Evolutionary conservation across 208 protist species (phyloP).

Genomic region (Leishmania major): DNA sequence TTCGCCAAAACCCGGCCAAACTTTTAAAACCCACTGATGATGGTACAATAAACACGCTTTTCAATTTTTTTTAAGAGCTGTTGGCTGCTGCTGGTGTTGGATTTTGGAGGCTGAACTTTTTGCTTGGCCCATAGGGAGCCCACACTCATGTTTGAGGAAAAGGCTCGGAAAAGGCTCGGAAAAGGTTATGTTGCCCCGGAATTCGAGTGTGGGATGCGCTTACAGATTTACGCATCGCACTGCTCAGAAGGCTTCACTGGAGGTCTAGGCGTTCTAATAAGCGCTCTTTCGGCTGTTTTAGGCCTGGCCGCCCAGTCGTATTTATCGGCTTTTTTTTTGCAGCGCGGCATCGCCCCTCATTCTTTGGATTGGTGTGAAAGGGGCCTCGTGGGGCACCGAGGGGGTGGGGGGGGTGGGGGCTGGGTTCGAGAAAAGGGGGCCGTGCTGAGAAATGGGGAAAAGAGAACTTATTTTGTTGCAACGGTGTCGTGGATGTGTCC

Average conservation of each 20-base stretch:
- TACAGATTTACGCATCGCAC: background rate
- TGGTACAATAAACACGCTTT: background rate
- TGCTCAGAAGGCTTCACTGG: background rate
- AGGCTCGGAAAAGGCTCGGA: fast-evolving
- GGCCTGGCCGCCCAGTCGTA: background rate
- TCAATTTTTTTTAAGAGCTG: background rate
- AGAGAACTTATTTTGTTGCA: too few species aligned
- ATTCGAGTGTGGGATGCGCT: too few species aligned
- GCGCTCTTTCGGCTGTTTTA: background rate
- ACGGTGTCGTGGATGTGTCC: fast-evolving
- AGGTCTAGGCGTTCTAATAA: fast-evolving
- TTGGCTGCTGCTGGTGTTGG: background rate
- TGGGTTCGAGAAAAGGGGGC: too few species aligned
- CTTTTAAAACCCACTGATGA: background rate
- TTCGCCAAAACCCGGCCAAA: too few species aligned
- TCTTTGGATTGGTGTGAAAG: too few species aligned
- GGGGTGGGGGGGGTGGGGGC: too few species aligned
- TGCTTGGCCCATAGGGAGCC: too few species aligned
- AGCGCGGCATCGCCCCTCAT: too few species aligned
- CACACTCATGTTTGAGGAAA: fast-evolving
- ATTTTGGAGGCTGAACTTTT: background rate
- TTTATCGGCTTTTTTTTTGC: background rate
- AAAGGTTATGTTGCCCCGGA: too few species aligned
- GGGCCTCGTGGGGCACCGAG: too few species aligned
- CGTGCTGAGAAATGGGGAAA: too few species aligned